Base-by-base conservation (phyloP, 2,329 filamentous ascomycete species). In the Sclerotinia minor region DNA sequence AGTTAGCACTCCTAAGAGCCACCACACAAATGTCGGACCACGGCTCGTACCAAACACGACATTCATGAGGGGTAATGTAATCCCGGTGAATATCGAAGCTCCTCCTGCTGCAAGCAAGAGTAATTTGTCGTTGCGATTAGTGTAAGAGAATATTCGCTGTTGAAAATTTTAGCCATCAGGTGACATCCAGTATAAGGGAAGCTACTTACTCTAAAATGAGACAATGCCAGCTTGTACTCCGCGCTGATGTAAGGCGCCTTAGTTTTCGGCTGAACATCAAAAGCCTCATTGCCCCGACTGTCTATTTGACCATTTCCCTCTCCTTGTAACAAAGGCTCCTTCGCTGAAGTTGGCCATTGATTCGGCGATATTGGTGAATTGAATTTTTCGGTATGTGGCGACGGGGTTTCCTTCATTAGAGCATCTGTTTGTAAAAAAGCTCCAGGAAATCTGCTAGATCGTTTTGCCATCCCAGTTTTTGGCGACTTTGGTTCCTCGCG, bases 41-140 rank as follows among this genome's bases (percentile, higher is more conserved):
- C 50, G 84, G 80, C 4, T 61, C 47, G 77, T 75, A 59, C 83
- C 83, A 73, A 86, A 86, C 15, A 86, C 79, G 11, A 86, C 80
- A 69, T 86, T 87, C 81, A 87, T 84, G 64, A 87, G 71, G 0
- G 85, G 85, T 59, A 87, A 75, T 2, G 85, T 86, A 55, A 82
- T 76, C 67, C 85, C 85, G 1, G 83, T 80, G 29, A 81, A 84
- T 13, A 84, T 79, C 21, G 84, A 83, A 58, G 84, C 81, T 50
- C 84, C 8, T 21, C 76, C 73, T 26, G 83, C 85, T 8, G 63
- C 69, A 47, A 72, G 29, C 17, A 73, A 53, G 29, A 73, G 49
- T 9, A 72, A 24, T 58, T 44, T 70, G 47, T 72, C 71, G 52
- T 41, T 47, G 29, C 32, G 55, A 4, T 67, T 69, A 3, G 72